Percentiles rank a stretch among this genome's conserved stretches.
Conservation (phyloP, 768 basidiomycete genomes). For the Cyclocybe aegerita region DNA sequence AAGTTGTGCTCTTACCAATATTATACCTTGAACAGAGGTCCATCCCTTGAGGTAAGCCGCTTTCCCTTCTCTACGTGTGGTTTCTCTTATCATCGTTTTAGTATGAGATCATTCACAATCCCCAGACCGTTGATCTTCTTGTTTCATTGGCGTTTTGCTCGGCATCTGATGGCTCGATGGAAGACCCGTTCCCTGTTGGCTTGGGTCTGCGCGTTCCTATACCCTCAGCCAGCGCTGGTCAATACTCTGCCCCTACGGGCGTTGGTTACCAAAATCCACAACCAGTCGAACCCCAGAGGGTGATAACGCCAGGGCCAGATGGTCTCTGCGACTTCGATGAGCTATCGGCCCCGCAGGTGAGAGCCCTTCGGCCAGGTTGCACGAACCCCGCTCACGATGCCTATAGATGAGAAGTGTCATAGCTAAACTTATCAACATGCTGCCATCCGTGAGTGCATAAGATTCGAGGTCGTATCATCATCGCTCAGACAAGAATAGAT, state of each 20-base stretch:
- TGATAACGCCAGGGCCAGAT: constrained; percentile 24
- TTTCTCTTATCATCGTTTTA: constrained; percentile 18
- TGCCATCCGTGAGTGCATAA: constrained; percentile 44
- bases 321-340: constrained; percentile 55
- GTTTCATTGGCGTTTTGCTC: constrained; percentile 61
- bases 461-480: background rate
- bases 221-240: constrained; percentile 20
- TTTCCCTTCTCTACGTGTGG: background rate
- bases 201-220: constrained; percentile 55
- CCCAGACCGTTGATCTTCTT: constrained; percentile 64
- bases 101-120: constrained; percentile 72
- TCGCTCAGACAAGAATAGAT: constrained; percentile 31
- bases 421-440: constrained; percentile 37
- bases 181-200: constrained; percentile 60
- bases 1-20: constrained; percentile 72
- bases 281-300: constrained; percentile 1
- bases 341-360: constrained; percentile 35
- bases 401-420: constrained; percentile 49
- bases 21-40: constrained; percentile 61
- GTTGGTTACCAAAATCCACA: background rate
- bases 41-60: constrained; percentile 58
- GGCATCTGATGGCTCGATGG: constrained; percentile 50
- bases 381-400: background rate
- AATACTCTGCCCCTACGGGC: too few species aligned
- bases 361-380: constrained; percentile 4